These are phyloP conservation scores for Rugiboletus extremiorientalis DNA, from an alignment of 1,284 basidiomycete species.

Conservation along the genomic window DNA sequence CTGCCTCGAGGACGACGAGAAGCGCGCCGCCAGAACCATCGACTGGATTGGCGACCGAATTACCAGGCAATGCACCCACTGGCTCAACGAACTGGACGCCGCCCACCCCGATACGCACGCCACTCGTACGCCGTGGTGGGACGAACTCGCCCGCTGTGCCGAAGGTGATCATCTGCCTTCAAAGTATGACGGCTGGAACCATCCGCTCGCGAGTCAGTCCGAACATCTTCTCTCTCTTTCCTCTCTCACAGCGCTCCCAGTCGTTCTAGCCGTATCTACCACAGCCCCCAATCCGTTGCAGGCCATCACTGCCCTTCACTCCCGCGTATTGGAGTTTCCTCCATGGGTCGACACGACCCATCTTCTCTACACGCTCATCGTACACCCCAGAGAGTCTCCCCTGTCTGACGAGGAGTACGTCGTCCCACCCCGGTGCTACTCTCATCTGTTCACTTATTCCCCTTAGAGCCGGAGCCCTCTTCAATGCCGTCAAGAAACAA, in stretches of 20 bases:
- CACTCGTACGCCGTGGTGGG: constrained; percentile 76
- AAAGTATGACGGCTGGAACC: constrained; percentile 76
- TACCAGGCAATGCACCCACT: constrained; percentile 54
- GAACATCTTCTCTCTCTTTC: not conserved
- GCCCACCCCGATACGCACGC: constrained; percentile 40
- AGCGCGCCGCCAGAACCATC: constrained; percentile 69
- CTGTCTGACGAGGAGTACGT: constrained; percentile 78
- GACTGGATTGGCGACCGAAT: constrained; percentile 81
- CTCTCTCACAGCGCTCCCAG: constrained; percentile 38
- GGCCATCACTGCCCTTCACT: constrained; percentile 66
- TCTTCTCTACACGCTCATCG: constrained; percentile 70
- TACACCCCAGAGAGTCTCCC: constrained; percentile 68
- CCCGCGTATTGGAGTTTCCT: constrained; percentile 64
- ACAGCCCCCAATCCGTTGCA: constrained; percentile 74
- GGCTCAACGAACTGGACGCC: constrained; percentile 64
- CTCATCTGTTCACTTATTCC: constrained; percentile 7
- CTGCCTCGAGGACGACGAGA: constrained; percentile 73
- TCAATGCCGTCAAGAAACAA: constrained; percentile 82
- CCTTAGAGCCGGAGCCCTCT: constrained; percentile 66
- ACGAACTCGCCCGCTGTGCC: constrained; percentile 69
- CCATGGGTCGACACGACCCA: constrained; percentile 73
- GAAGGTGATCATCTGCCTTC: constrained; percentile 74
- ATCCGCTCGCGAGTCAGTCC: constrained; percentile 70
- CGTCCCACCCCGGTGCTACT: not conserved
- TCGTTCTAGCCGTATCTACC: constrained; percentile 77